Percentiles rank a stretch among this genome's conserved stretches.
Evolutionary conservation across 371 early-diverging fungal genomes (phyloP).

Genomic region (Mortierella sp.): DNA sequence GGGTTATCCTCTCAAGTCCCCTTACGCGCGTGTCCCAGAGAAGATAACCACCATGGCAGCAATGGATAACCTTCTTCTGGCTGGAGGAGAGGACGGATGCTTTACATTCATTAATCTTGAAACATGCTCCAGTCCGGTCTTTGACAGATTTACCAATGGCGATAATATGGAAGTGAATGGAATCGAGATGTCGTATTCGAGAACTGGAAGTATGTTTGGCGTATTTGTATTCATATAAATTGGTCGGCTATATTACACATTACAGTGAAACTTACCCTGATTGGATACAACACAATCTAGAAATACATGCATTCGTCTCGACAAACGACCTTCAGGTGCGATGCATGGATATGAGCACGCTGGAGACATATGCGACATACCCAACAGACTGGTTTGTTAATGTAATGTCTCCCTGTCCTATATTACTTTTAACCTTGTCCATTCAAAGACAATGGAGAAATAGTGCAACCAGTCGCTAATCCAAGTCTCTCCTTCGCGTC

Average conservation of each 20-base stretch:
- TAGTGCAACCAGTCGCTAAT: neutral
- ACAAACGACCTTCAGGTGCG: constrained; percentile 73
- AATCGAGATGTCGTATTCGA: constrained; percentile 43
- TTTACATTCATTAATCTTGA: constrained; percentile 40
- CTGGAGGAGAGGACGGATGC: constrained; percentile 66
- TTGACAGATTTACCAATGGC: constrained; percentile 21
- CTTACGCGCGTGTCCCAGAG: constrained; percentile 56
- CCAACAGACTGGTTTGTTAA: constrained; percentile 77
- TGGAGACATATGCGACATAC: constrained; percentile 53
- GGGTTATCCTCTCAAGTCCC: constrained; percentile 58
- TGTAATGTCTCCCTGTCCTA: constrained; percentile 61
- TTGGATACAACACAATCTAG: constrained; percentile 5
- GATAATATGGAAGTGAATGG: constrained; percentile 38
- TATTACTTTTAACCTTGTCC: neutral
- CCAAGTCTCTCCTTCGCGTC: neutral
- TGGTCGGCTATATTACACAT: neutral
- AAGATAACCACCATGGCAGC: constrained; percentile 74
- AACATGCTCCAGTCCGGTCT: constrained; percentile 24
- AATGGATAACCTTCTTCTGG: constrained; percentile 57
- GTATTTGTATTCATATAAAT: neutral
- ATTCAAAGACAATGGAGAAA: too few species aligned
- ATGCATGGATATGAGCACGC: constrained; percentile 64
- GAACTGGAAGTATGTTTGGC: constrained; percentile 41
- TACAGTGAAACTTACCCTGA: neutral
- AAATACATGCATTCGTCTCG: constrained; percentile 63